phyloP scores from a whole-genome alignment of 768 basidiomycete species.

The Podaxis carcinomalis region DNA sequence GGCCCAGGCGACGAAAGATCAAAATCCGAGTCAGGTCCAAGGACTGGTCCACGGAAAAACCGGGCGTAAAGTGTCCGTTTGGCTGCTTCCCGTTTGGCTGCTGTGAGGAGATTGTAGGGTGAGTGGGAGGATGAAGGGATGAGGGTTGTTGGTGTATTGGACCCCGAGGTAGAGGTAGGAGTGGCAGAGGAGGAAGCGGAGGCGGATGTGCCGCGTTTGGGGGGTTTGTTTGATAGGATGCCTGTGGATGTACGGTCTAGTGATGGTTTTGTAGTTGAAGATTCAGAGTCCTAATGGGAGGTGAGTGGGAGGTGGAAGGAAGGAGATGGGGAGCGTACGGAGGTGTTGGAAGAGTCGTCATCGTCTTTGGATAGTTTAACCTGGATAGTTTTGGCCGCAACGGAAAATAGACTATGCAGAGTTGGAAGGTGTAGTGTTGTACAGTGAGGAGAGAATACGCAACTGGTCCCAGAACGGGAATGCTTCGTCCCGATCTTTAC shows the following conservation, averaged over 20 bases:
- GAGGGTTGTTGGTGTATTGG: slow-evolving; percentile 31
- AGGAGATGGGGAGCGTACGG: not conserved
- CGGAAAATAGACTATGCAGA: slow-evolving; percentile 64
- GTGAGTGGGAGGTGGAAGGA: not conserved
- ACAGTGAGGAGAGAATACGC: slow-evolving; percentile 25
- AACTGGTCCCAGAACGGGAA: slow-evolving; percentile 99
- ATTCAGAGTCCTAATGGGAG: slow-evolving; percentile 6
- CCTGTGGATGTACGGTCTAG: slow-evolving; percentile 67
- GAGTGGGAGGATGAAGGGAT: slow-evolving; percentile 20
- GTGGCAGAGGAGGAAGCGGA: slow-evolving; percentile 25
- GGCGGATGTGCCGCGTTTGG: slow-evolving; percentile 42
- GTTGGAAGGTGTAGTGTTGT: not conserved
- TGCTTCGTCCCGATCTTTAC: slow-evolving; percentile 91
- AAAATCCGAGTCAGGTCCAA: slow-evolving; percentile 41
- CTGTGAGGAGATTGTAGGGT: slow-evolving; percentile 48
- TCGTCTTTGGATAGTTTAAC: slow-evolving; percentile 50
- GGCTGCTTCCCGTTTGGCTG: slow-evolving; percentile 78
- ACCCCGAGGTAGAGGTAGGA: slow-evolving; percentile 29
- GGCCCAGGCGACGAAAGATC: not conserved
- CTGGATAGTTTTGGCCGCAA: slow-evolving; percentile 79
- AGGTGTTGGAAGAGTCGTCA: not conserved
- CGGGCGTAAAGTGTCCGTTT: slow-evolving; percentile 68
- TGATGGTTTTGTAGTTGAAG: slow-evolving; percentile 11
- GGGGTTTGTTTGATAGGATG: slow-evolving; percentile 70
- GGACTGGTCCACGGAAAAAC: slow-evolving; percentile 76